These are phyloP conservation scores for Ochetophila trinervis DNA, from an alignment of 306 rosid genomes.

Conservation along the genomic window DNA sequence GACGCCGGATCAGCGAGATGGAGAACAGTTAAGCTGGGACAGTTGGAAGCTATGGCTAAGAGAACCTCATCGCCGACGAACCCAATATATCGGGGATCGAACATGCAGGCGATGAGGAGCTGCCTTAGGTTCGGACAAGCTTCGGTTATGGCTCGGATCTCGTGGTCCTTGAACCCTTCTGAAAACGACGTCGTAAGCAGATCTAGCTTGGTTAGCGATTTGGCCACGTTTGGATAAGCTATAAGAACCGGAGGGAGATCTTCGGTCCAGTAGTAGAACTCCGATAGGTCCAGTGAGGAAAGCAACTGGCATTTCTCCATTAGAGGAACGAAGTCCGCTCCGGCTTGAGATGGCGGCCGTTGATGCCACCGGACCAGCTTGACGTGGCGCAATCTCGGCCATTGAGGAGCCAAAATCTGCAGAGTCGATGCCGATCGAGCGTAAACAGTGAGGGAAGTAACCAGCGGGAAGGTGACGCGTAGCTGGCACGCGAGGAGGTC, in stretches of 20 bases:
- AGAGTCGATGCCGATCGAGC: slow-evolving; percentile 63
- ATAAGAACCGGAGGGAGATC: slow-evolving; percentile 71
- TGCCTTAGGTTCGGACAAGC: slow-evolving; percentile 73
- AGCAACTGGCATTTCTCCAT: slow-evolving; percentile 55
- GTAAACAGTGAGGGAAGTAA: slow-evolving; percentile 65
- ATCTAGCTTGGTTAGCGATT: slow-evolving; percentile 56
- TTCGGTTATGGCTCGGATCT: slow-evolving; percentile 52
- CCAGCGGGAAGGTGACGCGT: slow-evolving; percentile 64
- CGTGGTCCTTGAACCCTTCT: slow-evolving; percentile 64
- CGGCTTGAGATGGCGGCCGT: slow-evolving; percentile 45
- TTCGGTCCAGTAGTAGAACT: slow-evolving; percentile 87
- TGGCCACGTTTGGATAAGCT: slow-evolving; percentile 43
- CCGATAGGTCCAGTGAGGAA: slow-evolving; percentile 64
- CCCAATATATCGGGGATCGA: slow-evolving; percentile 76
- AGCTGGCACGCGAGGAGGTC: slow-evolving; percentile 59
- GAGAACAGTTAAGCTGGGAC: slow-evolving; percentile 59
- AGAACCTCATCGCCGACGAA: slow-evolving; percentile 74
- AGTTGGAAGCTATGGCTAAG: slow-evolving; percentile 46
- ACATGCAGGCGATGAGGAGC: slow-evolving; percentile 64
- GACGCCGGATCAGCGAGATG: slow-evolving; percentile 74
- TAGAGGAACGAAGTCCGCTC: slow-evolving; percentile 60
- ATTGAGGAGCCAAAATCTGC: slow-evolving; percentile 44
- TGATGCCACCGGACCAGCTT: slow-evolving; percentile 91
- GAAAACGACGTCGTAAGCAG: slow-evolving; percentile 61
- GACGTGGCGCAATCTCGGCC: slow-evolving; percentile 68